Percentiles rank a stretch among this genome's conserved stretches.
These are phyloP conservation scores for Ramaria rubella DNA, from an alignment of 768 basidiomycete species.

Conservation along the genomic window DNA sequence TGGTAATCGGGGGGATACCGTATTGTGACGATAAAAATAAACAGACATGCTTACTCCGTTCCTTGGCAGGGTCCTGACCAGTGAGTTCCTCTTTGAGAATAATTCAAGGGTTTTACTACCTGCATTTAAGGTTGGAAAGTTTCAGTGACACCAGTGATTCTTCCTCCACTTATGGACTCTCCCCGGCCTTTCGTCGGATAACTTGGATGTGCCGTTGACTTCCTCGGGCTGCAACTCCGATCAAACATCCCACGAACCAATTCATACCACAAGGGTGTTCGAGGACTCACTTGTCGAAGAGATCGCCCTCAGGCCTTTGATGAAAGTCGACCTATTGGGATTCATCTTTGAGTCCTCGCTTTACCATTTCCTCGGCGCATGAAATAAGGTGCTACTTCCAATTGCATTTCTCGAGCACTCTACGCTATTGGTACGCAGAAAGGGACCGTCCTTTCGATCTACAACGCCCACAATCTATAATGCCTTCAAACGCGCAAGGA, in stretches of 20 bases:
- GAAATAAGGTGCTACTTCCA: too few relatives aligned
- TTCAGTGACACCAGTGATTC: not conserved
- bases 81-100: too few relatives aligned
- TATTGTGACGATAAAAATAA: too few relatives aligned
- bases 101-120: not conserved
- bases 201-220: not conserved
- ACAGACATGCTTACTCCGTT: too few relatives aligned
- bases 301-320: not conserved
- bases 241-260: not conserved
- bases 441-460: too few relatives aligned
- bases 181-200: conserved; percentile 5
- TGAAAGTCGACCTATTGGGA: not conserved
- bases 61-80: too few relatives aligned
- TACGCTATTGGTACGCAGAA: too few relatives aligned
- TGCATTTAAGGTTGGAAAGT: not conserved
- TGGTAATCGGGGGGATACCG: too few relatives aligned
- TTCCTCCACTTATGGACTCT: not conserved
- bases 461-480: too few relatives aligned
- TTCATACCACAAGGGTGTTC: not conserved
- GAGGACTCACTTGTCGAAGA: not conserved
- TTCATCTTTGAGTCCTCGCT: not conserved
- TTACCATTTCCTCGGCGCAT: not conserved
- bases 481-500: too few relatives aligned
- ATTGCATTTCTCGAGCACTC: too few relatives aligned
- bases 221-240: not conserved